These are phyloP conservation scores for Auriscalpium orientale DNA, from an alignment of 768 basidiomycete species.

Conservation along the genomic window DNA sequence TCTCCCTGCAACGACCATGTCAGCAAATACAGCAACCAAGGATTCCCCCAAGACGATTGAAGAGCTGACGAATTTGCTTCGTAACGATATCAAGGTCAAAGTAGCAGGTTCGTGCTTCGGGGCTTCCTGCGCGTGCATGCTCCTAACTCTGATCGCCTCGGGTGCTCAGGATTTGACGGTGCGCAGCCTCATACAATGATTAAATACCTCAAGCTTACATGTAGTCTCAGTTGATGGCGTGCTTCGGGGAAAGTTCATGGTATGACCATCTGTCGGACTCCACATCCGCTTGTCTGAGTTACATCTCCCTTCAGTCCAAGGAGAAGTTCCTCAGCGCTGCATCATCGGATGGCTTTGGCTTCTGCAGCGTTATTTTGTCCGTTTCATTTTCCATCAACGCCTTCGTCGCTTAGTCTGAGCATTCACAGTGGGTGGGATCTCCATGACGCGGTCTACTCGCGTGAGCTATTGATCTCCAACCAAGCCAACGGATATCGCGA, in stretches of 20 bases:
- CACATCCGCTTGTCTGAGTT: slow-evolving; percentile 8
- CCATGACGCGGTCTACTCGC: slow-evolving; percentile 78
- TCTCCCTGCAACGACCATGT: slow-evolving; percentile 4
- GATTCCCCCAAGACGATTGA: slow-evolving; percentile 44
- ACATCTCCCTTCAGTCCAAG: slow-evolving; percentile 53
- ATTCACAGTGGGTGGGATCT: slow-evolving; percentile 78
- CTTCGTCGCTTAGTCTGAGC: slow-evolving; percentile 1
- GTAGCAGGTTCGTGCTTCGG: slow-evolving; percentile 64
- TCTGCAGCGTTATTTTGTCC: slow-evolving; percentile 89
- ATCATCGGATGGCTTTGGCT: slow-evolving; percentile 79
- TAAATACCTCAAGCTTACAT: neutral
- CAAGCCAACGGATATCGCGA: slow-evolving; percentile 89
- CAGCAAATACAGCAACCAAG: slow-evolving; percentile 21
- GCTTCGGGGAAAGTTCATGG: slow-evolving; percentile 92
- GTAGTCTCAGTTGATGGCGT: slow-evolving; percentile 74
- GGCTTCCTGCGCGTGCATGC: slow-evolving; percentile 18
- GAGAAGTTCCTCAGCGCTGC: slow-evolving; percentile 83
- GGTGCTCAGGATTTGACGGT: slow-evolving; percentile 59
- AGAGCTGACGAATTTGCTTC: slow-evolving; percentile 49
- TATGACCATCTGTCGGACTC: slow-evolving; percentile 20
- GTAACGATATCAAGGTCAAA: slow-evolving; percentile 77
- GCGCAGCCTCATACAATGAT: neutral
- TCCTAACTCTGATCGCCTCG: neutral
- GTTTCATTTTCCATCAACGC: slow-evolving; percentile 19
- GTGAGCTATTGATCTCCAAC: slow-evolving; percentile 87